Base-by-base conservation (phyloP, 768 basidiomycete genomes). In the Mycena sanguinolenta region DNA sequence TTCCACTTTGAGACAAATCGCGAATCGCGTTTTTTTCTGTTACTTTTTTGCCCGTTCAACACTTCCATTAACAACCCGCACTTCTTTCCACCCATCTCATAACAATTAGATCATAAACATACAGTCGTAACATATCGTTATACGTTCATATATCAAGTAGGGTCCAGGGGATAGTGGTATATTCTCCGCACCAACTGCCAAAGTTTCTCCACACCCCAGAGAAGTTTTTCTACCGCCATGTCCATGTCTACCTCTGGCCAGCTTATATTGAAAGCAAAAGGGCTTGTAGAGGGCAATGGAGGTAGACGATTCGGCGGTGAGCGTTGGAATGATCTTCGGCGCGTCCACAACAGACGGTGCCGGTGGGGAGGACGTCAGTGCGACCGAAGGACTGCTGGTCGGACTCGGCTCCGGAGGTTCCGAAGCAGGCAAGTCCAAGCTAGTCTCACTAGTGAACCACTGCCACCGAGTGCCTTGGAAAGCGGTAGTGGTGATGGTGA, bases 81-180 rank as follows among this genome's bases (percentile, higher is more conserved):
- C n/a, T n/a, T n/a, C n/a, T n/a, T n/a, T n/a, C n/a, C n/a, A n/a
- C n/a, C 36, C 36, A 14, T 38, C 36, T 39, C 39, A 39, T 39
- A 55, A 36, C 39, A 23, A 34, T 60, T 38, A 61, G 46, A 67
- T 53, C 52, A 46, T 52, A 54, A 58, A 59, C 36, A 69, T 42
- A 57, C 8, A 32, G 42, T 2, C 19, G 17, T 57, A 62, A 63
- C 58, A 53, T 38, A n/a, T 64, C 68, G 49, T 69, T 63, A 66
- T 1, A 58, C 54, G 49, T 27, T 58, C 30, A 57, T 57, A 60
- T 46, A 49, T 79, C 73, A 79, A 50, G 87, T 84, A 49, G 89
- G 89, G 69, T 86, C 84, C 70, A 90, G 69, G 0, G 89, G 90
- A 70, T 88, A 91, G 75, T 90, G 88, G 74, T 88, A 86, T 28